These are phyloP conservation scores for Phtheirospermum japonicum DNA, from an alignment of 257 asterid genomes.

Conservation along the genomic window DNA sequence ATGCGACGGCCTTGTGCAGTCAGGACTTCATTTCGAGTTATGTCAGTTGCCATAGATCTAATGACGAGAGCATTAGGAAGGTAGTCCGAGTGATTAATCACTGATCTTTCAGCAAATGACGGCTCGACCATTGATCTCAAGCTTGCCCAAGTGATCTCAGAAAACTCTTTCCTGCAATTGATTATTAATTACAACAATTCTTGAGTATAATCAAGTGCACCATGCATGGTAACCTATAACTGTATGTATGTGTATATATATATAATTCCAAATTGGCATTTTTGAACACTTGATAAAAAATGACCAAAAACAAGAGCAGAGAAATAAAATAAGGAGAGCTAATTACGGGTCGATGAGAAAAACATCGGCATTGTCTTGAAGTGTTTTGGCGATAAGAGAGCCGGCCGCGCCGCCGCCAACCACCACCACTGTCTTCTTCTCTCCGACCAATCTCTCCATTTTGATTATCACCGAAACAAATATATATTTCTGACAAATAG, in stretches of 20 bases:
- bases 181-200: background rate
- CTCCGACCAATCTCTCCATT: slow-evolving; percentile 21
- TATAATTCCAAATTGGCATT: too few species aligned
- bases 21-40: slow-evolving; percentile 53
- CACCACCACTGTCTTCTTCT: slow-evolving; percentile 63
- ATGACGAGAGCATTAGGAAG: slow-evolving; percentile 55
- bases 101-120: slow-evolving; percentile 62
- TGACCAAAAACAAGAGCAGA: background rate
- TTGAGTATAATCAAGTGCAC: too few species aligned
- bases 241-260: too few species aligned
- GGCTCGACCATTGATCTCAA: slow-evolving; percentile 89
- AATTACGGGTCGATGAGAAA: slow-evolving; percentile 70
- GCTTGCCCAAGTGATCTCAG: slow-evolving; percentile 79
- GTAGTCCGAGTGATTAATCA: slow-evolving; percentile 71
- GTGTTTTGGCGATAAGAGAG: slow-evolving; percentile 56
- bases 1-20: slow-evolving; percentile 56
- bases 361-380: slow-evolving; percentile 57
- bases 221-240: too few species aligned
- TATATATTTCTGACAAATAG: too few species aligned
- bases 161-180: slow-evolving; percentile 69
- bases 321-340: background rate
- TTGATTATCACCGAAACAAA: too few species aligned
- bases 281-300: background rate
- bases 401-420: slow-evolving; percentile 92
- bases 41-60: slow-evolving; percentile 50